phyloP scores from a whole-genome alignment of 306 rosid genomes.

The Morella rubra region DNA sequence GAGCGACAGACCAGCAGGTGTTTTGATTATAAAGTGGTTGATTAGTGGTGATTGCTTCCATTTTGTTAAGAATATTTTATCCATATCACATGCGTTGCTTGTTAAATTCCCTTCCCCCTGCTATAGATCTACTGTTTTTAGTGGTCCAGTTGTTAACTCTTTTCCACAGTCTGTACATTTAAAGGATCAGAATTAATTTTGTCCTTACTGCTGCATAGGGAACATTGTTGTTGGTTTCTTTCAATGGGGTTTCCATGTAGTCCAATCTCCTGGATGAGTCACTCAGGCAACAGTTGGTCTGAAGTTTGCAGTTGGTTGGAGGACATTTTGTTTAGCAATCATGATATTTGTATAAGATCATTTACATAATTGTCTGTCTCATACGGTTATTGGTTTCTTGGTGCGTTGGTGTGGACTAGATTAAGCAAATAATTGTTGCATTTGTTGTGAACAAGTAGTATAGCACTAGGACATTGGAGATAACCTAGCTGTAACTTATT shows the following conservation, averaged over 20 bases:
- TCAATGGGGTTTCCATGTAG: not conserved
- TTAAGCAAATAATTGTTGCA: not conserved
- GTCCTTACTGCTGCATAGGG: not conserved
- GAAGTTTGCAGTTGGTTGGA: not conserved
- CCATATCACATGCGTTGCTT: no score
- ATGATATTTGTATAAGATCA: not conserved
- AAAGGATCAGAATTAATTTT: not conserved
- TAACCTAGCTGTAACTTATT: not conserved
- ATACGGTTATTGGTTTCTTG: not conserved
- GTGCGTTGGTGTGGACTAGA: not conserved
- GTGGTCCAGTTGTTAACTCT: not conserved
- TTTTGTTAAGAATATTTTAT: slow-evolving; percentile 2
- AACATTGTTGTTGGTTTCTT: not conserved
- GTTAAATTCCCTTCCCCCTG: no score
- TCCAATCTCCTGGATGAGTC: not conserved
- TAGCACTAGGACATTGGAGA: not conserved
- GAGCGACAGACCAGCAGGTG: slow-evolving; percentile 57
- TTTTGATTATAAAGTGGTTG: slow-evolving; percentile 18
- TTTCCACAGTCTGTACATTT: not conserved
- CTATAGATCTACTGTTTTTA: no score
- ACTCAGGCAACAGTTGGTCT: not conserved
- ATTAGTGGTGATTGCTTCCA: slow-evolving; percentile 15
- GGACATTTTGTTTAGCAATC: no score
- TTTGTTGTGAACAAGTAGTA: not conserved
- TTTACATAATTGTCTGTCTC: not conserved